Conservation (phyloP, 73 alveolate genomes). For the Paramecium primaurelia region DNA sequence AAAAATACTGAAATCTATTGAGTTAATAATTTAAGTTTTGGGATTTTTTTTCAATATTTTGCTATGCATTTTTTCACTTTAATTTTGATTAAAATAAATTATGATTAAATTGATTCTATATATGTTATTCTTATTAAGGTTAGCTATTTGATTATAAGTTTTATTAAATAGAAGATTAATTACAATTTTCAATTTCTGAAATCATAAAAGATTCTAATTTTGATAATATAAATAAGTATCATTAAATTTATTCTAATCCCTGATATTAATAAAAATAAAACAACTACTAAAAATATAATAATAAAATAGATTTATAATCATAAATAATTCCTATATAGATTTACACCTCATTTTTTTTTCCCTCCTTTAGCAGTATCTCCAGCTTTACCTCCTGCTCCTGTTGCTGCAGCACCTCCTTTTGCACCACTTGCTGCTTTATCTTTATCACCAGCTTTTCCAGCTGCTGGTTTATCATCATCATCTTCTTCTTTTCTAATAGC, state of each 20-base stretch:
- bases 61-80: not conserved
- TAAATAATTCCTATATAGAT: not conserved
- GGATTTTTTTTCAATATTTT: not conserved
- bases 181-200: too few relatives aligned
- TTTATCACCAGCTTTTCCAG: slow-evolving; percentile 1
- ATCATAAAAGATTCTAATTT: too few relatives aligned
- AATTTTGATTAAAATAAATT: too few relatives aligned
- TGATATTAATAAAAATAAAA: not conserved
- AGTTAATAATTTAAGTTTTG: not conserved
- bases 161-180: too few relatives aligned
- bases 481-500: not conserved
- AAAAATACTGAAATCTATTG: slow-evolving; percentile 30
- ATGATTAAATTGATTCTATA: too few relatives aligned
- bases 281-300: not conserved
- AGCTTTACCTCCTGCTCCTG: slow-evolving; percentile 8
- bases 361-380: not conserved
- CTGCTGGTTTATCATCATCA: slow-evolving; percentile 25
- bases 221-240: too few relatives aligned
- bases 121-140: too few relatives aligned
- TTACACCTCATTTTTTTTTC: not conserved
- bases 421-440: not conserved
- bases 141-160: too few relatives aligned
- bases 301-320: not conserved
- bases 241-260: too few relatives aligned
- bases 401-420: not conserved